These are phyloP conservation scores for Ulvella scutata DNA, from an alignment of 139 green algal species.

Conservation along the genomic window DNA sequence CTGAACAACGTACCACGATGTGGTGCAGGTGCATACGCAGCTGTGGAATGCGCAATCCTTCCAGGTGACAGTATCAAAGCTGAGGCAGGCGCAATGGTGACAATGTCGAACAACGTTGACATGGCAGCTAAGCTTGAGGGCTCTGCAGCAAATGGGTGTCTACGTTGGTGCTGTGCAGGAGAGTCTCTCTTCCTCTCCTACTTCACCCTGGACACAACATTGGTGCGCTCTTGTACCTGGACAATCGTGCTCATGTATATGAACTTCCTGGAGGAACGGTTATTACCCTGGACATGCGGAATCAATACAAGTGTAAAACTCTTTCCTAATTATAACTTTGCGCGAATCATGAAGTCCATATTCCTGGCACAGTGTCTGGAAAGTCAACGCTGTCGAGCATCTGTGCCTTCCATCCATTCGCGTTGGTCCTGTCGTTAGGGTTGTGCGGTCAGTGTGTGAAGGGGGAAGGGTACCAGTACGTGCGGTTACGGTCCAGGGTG, in stretches of 20 bases:
- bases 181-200: constrained; percentile 17
- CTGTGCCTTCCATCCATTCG: too few relatives aligned
- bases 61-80: background rate
- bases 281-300: too few relatives aligned
- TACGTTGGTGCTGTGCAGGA: constrained; percentile 20
- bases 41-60: background rate
- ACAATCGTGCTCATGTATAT: background rate
- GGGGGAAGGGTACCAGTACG: too few relatives aligned
- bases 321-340: too few relatives aligned
- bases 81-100: constrained; percentile 15
- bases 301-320: too few relatives aligned
- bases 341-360: too few relatives aligned
- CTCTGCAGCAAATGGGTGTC: background rate
- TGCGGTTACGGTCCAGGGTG: too few relatives aligned
- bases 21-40: background rate
- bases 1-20: background rate
- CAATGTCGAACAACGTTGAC: constrained; percentile 17
- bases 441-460: too few relatives aligned
- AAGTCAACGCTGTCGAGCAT: too few relatives aligned
- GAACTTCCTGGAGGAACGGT: too few relatives aligned
- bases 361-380: too few relatives aligned
- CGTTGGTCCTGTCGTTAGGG: too few relatives aligned
- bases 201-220: constrained; percentile 7
- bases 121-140: constrained; percentile 14
- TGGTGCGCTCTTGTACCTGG: background rate